These are phyloP conservation scores for Globisporangium iwayamae DNA, from an alignment of 352 stramenopile genomes.

Conservation along the genomic window DNA sequence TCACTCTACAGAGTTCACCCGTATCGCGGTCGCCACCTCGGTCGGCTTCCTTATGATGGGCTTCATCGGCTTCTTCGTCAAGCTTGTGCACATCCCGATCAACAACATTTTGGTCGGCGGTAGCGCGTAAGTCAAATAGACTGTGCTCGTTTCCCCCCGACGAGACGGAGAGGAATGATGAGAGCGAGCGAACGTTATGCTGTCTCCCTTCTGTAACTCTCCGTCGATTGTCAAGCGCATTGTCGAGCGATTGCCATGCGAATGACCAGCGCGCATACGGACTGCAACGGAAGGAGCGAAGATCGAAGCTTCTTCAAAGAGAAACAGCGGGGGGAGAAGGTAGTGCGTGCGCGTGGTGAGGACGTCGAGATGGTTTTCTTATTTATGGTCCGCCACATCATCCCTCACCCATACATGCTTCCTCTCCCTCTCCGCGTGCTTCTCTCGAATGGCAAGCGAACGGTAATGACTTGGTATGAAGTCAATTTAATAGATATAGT, in stretches of 20 bases:
- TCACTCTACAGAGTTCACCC: slow-evolving; percentile 87
- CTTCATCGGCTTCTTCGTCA: slow-evolving; percentile 99
- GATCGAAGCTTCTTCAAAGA: slow-evolving; percentile 1
- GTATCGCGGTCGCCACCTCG: slow-evolving; percentile 93
- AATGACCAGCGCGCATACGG: not conserved
- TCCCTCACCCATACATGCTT: not conserved
- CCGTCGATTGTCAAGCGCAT: slow-evolving; percentile 1
- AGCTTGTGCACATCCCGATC: slow-evolving; percentile 99
- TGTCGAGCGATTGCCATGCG: slow-evolving; percentile 1
- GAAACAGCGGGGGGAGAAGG: not conserved
- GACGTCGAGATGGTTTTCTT: slow-evolving; percentile 13
- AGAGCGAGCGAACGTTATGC: not conserved
- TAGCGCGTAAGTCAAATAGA: slow-evolving; percentile 49
- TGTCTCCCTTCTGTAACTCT: not conserved
- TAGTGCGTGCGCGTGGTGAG: not conserved
- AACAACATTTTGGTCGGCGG: slow-evolving; percentile 99
- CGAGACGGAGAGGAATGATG: not conserved
- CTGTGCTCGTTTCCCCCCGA: not conserved
- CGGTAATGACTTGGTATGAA: slow-evolving; percentile 4
- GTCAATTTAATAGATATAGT: slow-evolving; percentile 13
- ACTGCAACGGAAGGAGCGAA: not conserved
- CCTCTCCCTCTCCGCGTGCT: not conserved
- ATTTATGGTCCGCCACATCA: slow-evolving; percentile 15
- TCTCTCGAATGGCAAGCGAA: slow-evolving; percentile 1
- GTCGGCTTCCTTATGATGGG: slow-evolving; percentile 99